Evolutionary conservation across 2,329 filamentous ascomycete genomes (phyloP), one percentile per base, ranked within the genome.

Genomic region (Cordyceps fumosorosea): DNA sequence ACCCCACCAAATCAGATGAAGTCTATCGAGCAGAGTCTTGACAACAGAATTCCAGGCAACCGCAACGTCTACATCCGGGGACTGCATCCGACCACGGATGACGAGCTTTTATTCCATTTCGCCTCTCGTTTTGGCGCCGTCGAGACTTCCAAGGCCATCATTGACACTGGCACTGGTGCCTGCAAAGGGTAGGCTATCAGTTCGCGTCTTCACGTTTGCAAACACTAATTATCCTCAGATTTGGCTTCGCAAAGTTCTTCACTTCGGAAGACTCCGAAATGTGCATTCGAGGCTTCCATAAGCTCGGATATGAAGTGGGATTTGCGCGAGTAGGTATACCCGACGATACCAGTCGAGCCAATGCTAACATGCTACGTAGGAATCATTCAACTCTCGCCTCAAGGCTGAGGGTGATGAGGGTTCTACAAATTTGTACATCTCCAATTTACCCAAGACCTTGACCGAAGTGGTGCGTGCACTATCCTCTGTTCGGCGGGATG

Each of bases 41-140:
- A 96, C 77, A 98, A 98, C 71, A 89, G 92, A 63, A 95, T 88
- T 63, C 79, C 90, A 54, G 93, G 93, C 51, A 96, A 98, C 72
- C 95, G 92, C 66, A 99, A 99, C 71, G 93, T 99, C 66, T 99
- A 99, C 80, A 97, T 99, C 66, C 91, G 95, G 64, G 96, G 96
- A 20, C 88, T 99, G 65, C 90, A 96, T 66, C 93, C 95, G 0
- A 93, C 96, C 69, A 99, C 93, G 0, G 95, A 96, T 55, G 95
- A 99, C 70, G 90, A 96, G 56, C 88, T 96, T 72, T 80, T 99
- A 20, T 84, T 89, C 69, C 81, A 82, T 50, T 98, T 95, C 77
- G 89, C 93, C 50, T 82, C 85, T 68, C 90, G 93, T 56, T 99
- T 98, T 72, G 96, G 95, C 48, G 87, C 89, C 64, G 95, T 99